These are phyloP conservation scores for Circinella minor DNA, from an alignment of 371 early-diverging fungal genomes.

Conservation along the genomic window DNA sequence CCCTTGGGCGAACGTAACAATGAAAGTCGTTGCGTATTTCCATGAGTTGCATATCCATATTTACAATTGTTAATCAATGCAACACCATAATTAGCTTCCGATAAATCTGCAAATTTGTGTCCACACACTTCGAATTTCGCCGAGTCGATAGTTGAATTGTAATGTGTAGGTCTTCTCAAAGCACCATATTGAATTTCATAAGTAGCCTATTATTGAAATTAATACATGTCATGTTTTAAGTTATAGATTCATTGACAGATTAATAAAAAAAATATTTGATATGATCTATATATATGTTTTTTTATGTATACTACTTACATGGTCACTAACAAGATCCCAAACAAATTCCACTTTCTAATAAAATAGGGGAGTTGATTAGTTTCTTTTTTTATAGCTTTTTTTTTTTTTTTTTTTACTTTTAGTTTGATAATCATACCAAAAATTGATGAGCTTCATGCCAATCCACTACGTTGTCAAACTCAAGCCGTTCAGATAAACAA, in stretches of 20 bases:
- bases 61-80: conserved; percentile 94
- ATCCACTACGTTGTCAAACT: conserved; percentile 84
- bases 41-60: conserved; percentile 85
- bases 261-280: too few species aligned
- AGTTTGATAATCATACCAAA: conserved; percentile 48
- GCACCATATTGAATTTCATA: conserved; percentile 96
- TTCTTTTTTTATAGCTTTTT: background rate
- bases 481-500: conserved; percentile 66
- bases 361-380: background rate
- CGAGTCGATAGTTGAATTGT: conserved; percentile 91
- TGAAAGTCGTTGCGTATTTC: conserved; percentile 82
- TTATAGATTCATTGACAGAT: too few species aligned
- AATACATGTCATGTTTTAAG: too few species aligned
- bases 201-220: conserved; percentile 63
- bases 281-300: too few species aligned
- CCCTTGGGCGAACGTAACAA: conserved; percentile 89
- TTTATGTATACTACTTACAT: conserved; percentile 34
- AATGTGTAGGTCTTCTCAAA: conserved; percentile 91
- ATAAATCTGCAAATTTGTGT: conserved; percentile 94
- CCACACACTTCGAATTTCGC: conserved; percentile 85
- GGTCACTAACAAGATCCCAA: conserved; percentile 82
- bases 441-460: conserved; percentile 94
- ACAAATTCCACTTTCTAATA: conserved; percentile 88
- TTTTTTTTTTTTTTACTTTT: background rate
- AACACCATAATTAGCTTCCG: conserved; percentile 94